Evolutionary conservation across 495 filamentous ascomycete genomes (phyloP), one percentile per base, ranked within the genome.

Genomic region (Choiromyces venosus): DNA sequence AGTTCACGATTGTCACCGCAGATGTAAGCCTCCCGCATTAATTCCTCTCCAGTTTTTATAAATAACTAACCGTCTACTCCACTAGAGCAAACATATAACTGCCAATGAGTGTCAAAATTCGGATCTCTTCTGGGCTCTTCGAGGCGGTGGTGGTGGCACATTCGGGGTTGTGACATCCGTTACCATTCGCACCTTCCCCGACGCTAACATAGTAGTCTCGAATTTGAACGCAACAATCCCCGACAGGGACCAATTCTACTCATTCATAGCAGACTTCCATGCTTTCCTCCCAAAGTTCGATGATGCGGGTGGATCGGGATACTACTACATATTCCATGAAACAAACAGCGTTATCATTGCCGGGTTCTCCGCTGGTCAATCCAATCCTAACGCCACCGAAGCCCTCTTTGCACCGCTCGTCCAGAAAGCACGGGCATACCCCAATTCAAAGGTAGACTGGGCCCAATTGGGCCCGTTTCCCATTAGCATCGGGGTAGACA

Each of bases 51-150:
- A 36, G 46, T 21, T 74, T 36, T 9, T 40, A 2, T 25, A 68
- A 8, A 37, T 56, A 36, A 33, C 75, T 78, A 36, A 78, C 25
- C 6, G 33, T 52, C 56, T 65, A 66, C 65, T 70, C 35, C 39
- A 12, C 38, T 56, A 70, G 5, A 89, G 90, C 0, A 83, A 86
- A 14, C 83, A 88, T 37, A 68, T 91, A 39, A 85, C 80, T 0
- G 86, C 87, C 18, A 89, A 87, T 70, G 86, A 86, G 61, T 88
- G 86, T 72, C 81, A 88, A 75, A 85, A 90, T 73, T 69, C 82
- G 0, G 90, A 91, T 79, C 77, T 92, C 21, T 91, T 88, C 78
- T 91, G 88, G 89, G 90, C 90, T 12, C 80, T 90, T 36, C 83
- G 88, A 36, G 88, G 88, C 14, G 87, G 87, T 5, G 87, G 87